Base-by-base conservation (phyloP, 371 early-diverging fungal genomes). In the Circinella umbellata region DNA sequence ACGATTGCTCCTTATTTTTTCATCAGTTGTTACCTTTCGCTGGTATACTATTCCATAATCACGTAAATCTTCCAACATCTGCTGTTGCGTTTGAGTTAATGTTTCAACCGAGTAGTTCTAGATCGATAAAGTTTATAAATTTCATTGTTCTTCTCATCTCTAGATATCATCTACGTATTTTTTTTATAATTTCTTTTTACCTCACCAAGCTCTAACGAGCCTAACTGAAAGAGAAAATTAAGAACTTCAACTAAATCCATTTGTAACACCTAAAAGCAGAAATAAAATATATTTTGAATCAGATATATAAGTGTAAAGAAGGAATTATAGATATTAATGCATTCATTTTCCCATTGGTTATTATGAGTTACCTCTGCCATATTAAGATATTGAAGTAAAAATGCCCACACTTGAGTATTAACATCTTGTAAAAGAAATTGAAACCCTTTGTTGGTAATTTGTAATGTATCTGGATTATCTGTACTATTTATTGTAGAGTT, bases 361-460 rank as follows among this genome's bases (percentile, higher is more conserved):
- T 48, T 11, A 71, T 17, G 15, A 51, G 11, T 65, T 79, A 85
- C 89, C 79, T 94, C 94, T 6, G 94, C 93, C 88, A 95, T 86
- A 46, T 93, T 89, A 54, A 97, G 79, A 74, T 98, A 98, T 78
- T 97, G 96, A 64, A 98, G 78, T 63, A 98, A 76, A 60, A 98
- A 92, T 3, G 95, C 93, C 99, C 98, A 95, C 1, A 96, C 94
- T 86, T 98, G 98, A 18, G 95, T 90, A 69, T 93, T 92, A 17
- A 94, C 87, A 74, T 98, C 97, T 76, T 96, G 97, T 36, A 98
- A 79, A 53, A 98, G 76, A 76, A 98, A 98, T 73, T 98, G 98
- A 75, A 98, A 98, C 1, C 99, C 99, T 67, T 94, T 93, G 79
- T 94, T 96, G 15, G 97, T 97, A 69, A 98, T 98, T 53, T 84